These are phyloP conservation scores for Vicia faba DNA, from an alignment of 306 rosid species.

Conservation along the genomic window DNA sequence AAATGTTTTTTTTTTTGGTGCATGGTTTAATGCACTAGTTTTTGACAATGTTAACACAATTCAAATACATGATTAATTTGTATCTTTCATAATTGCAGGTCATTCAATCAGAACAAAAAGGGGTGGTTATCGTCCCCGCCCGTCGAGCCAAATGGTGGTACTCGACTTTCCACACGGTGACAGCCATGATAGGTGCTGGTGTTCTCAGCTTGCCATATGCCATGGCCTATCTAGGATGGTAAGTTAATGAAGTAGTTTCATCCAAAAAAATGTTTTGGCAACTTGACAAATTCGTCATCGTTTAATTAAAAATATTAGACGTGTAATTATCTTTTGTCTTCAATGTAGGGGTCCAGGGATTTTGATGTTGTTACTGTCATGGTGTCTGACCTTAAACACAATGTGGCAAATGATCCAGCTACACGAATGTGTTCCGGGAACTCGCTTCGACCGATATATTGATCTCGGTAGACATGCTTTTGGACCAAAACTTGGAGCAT, in stretches of 20 bases:
- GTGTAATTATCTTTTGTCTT: slow-evolving; percentile 43
- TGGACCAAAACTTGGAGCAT: slow-evolving; percentile 83
- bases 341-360: slow-evolving; percentile 90
- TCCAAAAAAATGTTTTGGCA: no score
- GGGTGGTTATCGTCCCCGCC: slow-evolving; percentile 53
- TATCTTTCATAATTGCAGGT: slow-evolving; percentile 43
- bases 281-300: no score
- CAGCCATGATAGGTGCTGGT: slow-evolving; percentile 96
- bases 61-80: background rate
- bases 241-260: slow-evolving; percentile 23
- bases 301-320: no score
- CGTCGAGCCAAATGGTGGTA: slow-evolving; percentile 94
- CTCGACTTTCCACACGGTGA: slow-evolving; percentile 89
- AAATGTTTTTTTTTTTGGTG: background rate
- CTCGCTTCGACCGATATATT: slow-evolving; percentile 78
- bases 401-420: slow-evolving; percentile 97
- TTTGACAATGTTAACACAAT: background rate
- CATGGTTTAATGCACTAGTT: background rate
- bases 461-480: slow-evolving; percentile 88
- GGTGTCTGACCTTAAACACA: slow-evolving; percentile 87
- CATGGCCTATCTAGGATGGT: slow-evolving; percentile 97
- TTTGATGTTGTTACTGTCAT: slow-evolving; percentile 61
- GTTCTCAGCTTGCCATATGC: slow-evolving; percentile 92
- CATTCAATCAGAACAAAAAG: slow-evolving; percentile 49
- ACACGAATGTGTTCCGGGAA: slow-evolving; percentile 91